Base-by-base conservation (phyloP, 805 yeast genomes). In the Spencermartinsiella europaea region DNA sequence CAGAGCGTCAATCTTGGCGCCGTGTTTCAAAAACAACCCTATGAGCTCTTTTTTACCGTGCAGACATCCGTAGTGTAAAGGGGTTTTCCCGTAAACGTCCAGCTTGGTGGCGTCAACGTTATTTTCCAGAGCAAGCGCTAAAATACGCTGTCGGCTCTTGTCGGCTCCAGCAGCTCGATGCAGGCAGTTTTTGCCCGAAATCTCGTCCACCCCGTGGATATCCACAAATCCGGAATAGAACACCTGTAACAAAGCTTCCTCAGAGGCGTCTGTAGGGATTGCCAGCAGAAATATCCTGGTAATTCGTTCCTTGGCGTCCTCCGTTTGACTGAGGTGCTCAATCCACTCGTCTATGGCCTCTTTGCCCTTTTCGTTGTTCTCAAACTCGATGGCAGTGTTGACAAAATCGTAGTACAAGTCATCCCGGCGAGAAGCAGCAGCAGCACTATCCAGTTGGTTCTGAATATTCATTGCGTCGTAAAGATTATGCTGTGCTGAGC, bases 11-110 rank as follows among this genome's bases (percentile, higher is more conserved):
- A 68, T 48, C 22, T 62, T 60, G 2, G 67, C 68, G 7, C 66
- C 68, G 2, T 63, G 54, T 15, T 70, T 68, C 21, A 77, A 62
- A 7, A 80, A 61, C 7, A 68, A 61, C 22, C 64, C 65, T 27
- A 80, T 57, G 28, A 78, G 58, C 14, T 69, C 63, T 42, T 75
- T 58, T 51, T 75, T 72, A 53, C 76, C 72, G 55, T 76, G 76
- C 14, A 64, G 58, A 2, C 95, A 76, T 3, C 95, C 95, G 61
- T 89, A 88, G 64, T 91, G 98, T 15, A 93, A 67, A 19, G 97
- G 90, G 1, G 83, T 80, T 52, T 91, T 75, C 2, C 95, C 95
- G 54, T 67, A 66, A 7, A 64, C 62, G 45, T 70, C 75, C 4
- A 47, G 45, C 4, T 54, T 54, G 20, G 57, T 48, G 15, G 62